Base-by-base conservation (phyloP, 768 basidiomycete genomes). In the Auricularia auricula-judae region DNA sequence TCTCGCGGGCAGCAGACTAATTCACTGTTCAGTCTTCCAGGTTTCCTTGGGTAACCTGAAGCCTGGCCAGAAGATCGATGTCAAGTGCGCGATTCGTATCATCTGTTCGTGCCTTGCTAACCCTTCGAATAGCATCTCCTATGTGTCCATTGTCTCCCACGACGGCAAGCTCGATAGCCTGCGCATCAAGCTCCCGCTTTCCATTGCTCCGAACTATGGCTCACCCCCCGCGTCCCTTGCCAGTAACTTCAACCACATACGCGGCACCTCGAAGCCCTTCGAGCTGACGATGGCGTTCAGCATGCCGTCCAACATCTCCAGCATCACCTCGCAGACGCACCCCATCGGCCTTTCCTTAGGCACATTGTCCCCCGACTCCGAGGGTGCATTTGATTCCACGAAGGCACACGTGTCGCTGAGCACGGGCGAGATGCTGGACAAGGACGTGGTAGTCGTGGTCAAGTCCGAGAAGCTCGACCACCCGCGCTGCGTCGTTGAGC, bases 401-500 rank as follows among this genome's bases (percentile, higher is more conserved):
- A 59, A 59, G 56, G 56, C 56, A 29, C 56, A 59, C 39, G 54
- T 69, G 44, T 36, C 59, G 51, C 62, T 67, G 11, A 29, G 5
- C 62, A 34, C 83, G 84, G 1, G 21, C 65, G 1, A 71, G 72
- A 2, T 80, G 67, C 75, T 86, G 18, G 71, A 72, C 0, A 67
- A 75, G 5, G 84, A 86, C 67, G 84, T 87, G 44, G 77, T 85
- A 3, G 66, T 87, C 34, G 73, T 77, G 1, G 74, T 86, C 29
- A 71, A 76, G 29, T 81, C 85, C 0, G 73, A 79, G 1, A 80
- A 75, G 4, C 70, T 86, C 3, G 84, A 85, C 67, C 67, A 71
- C 8, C 83, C 86, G 2, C 78, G 84, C 10, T 85, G 84, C 65
- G 81, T 86, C 68, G 83, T 79, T 0, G 83, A 86, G 56, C 56